Percentiles rank a stretch among this genome's conserved stretches.
phyloP scores from a whole-genome alignment of 129 eudicot genomes.

The Cynara cardunculus region DNA sequence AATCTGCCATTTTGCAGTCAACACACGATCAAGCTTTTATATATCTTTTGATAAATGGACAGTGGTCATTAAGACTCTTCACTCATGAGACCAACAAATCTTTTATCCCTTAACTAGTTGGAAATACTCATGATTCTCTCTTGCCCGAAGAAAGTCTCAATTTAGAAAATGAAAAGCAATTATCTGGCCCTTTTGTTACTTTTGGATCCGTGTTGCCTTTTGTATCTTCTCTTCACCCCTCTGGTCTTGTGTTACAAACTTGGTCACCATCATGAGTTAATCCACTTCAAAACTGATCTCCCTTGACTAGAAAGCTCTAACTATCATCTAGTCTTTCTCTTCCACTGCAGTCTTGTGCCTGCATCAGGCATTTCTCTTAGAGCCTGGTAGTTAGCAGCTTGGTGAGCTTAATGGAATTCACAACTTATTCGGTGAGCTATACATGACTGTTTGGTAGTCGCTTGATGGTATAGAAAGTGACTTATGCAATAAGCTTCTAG shows the following conservation, averaged over 20 bases:
- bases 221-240: neutral
- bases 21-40: neutral
- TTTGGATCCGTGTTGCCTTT: neutral
- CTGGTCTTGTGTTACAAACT: neutral
- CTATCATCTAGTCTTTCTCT: neutral
- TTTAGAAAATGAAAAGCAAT: neutral
- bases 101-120: neutral
- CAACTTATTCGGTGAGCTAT: no score
- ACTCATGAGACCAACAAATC: neutral
- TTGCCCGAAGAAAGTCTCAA: neutral
- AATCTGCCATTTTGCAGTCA: neutral
- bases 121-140: neutral
- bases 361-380: neutral
- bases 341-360: neutral
- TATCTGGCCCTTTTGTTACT: neutral
- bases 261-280: neutral
- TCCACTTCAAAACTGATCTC: neutral
- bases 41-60: conserved; percentile 1
- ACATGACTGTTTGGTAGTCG: no score
- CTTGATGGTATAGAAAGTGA: no score
- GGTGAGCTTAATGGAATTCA: no score
- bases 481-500: no score
- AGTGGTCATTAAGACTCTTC: no score
- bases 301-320: neutral
- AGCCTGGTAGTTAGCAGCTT: neutral